Evolutionary conservation across 2,329 filamentous ascomycete species (phyloP), one percentile per base, ranked within the genome.

Genomic region (Trichoderma aggressivum): DNA sequence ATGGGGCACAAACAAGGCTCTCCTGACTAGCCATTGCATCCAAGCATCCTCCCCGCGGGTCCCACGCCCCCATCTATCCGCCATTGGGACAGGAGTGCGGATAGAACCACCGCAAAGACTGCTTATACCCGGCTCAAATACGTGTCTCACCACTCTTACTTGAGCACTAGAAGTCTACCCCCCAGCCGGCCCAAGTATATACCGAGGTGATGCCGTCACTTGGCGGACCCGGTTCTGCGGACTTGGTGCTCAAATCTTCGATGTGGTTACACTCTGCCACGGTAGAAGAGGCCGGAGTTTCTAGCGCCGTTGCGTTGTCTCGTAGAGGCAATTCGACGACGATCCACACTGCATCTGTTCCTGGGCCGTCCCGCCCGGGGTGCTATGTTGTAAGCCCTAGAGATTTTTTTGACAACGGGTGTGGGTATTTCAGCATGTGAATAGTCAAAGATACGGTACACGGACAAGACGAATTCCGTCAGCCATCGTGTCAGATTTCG

Each of bases 381-480:
- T 50, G 56, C 16, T 39, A 60, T 43, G 56, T 8, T 21, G 65
- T 69, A 69, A 69, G 65, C 65, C 65, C 65, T 61, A 69, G 65
- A 47, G n/a, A 28, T 26, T 10, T 10, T 28, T 5, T 53, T 55
- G 55, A 47, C 28, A 53, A 36, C 26, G 11, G n/a, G 36, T 12
- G 12, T 12, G 12, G 30, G 26, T 26, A 21, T 58, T 28, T 30
- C 14, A 53, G 39, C 14, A 26, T 10, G n/a, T 65, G 24, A 24
- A 65, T 16, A 16, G 47, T 65, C n/a, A 36, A 36, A 5, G 34
- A n/a, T 16, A 34, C 18, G 6, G 30, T 21, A n/a, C 18, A 21
- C 14, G 30, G 10, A 3, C 24, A 32, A 60, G 12, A 60, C 18
- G 18, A 34, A 11, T 28, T 32, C 28, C 56, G 30, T 21, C 28